Evolutionary conservation across 2,329 filamentous ascomycete species (phyloP), one percentile per base, ranked within the genome.

Genomic region (Fusarium camptoceras): DNA sequence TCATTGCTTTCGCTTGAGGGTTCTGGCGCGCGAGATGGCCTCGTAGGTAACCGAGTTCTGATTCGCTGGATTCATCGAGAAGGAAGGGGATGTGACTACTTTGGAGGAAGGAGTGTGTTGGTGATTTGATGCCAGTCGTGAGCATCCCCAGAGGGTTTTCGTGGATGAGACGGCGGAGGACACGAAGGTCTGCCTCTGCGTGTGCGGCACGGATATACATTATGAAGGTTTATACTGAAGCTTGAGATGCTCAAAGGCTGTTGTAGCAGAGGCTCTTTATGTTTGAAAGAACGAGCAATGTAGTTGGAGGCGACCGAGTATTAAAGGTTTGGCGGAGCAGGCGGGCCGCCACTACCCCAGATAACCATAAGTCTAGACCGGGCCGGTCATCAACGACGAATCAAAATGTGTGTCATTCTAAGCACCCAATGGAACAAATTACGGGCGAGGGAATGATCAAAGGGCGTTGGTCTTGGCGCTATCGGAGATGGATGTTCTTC

Each of bases 11-110:
- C 70, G 81, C 80, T 71, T 92, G 89, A 0, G 89, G 89, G 71
- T 92, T 92, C 42, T 82, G 80, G 30, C 85, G 82, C 0, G 90
- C 89, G 25, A 92, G 75, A 71, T 92, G 90, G 0, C 88, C 88
- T 6, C 88, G 82, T 2, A 92, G 79, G 6, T 73, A 73, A 6
- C 77, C 78, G 2, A 81, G 74, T 16, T 83, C 79, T 1, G 77
- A 78, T 47, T 81, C 78, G 66, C 75, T 80, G 2, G 73, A 31
- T 37, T 83, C 78, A 58, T 83, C 80, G 2, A 91, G 77, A 0
- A 91, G 71, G 69, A 83, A 91, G 0, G 88, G 88, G n/a, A 91
- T 85, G 69, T 91, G 89, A 48, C 82, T 88, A 59, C 82, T 83
- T 73, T 89, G 88, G 2, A 91, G 82, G 11, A 85, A 79, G 0